Evolutionary conservation across 768 basidiomycete species (phyloP), one percentile per base, ranked within the genome.

Genomic region (Auricularia sp.): DNA sequence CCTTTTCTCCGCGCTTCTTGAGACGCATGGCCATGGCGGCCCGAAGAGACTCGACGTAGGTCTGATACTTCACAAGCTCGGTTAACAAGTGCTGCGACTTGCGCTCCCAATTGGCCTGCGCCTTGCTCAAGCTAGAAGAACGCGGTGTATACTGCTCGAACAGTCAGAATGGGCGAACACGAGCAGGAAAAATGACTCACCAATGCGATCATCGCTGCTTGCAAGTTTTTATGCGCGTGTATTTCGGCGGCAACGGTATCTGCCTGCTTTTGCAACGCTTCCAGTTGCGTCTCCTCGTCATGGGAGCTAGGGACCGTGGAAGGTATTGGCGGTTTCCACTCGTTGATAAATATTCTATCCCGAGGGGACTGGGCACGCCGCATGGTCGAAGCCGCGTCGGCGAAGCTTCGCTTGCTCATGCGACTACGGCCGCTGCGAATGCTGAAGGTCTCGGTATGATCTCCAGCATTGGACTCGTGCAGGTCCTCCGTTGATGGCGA

Each of bases 21-120:
- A 96, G 77, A 39, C 94, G 86, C 54, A 96, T 80, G 8, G 80
- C 78, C 87, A 94, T 95, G 44, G 90, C 95, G 3, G 79, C 76
- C 72, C 88, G 85, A 36, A 99, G 81, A 5, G 94, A 91, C 68
- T 96, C 94, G 64, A 96, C 88, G 74, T 99, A 99, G 16, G 90
- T 90, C 63, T 92, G 87, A 75, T 98, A 98, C 74, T 98, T 98
- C 72, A 94, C 91, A 51, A 93, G 91, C 77, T 99, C 96, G 8
- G 89, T 85, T 63, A 94, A 81, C 59, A 98, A 78, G 73, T 92
- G 92, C 71, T 92, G 87, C 2, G 91, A 93, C 73, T 90, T 95
- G 73, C 85, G 89, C 77, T 92, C 90, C 93, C 94, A 98, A 72
- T 99, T 99, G 66, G 83, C 82, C 69, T 85, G 81, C 0, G 97